Evolutionary conservation across 164 flowering plant species (phyloP).

Genomic region (Vitis labrusca): DNA sequence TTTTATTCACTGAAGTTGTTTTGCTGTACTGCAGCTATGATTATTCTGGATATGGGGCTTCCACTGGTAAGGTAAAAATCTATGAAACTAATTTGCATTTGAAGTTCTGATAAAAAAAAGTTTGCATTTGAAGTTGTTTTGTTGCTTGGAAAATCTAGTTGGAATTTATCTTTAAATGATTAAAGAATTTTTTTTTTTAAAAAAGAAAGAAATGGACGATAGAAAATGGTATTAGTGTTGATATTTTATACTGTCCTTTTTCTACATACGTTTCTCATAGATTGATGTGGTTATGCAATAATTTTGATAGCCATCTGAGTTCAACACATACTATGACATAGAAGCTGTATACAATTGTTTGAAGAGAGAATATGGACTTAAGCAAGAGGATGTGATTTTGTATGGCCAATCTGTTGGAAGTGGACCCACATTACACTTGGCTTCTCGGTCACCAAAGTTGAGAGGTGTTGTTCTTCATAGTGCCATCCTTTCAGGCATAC

Average conservation of each 20-base stretch:
- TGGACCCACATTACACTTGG: constrained; percentile 90
- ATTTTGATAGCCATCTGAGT: constrained; percentile 68
- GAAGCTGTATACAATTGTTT: constrained; percentile 89
- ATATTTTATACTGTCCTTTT: neutral
- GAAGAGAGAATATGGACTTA: constrained; percentile 71
- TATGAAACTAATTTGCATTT: neutral
- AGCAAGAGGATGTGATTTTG: constrained; percentile 78
- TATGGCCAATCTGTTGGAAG: constrained; percentile 98
- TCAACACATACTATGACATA: constrained; percentile 89
- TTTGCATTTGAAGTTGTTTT: neutral
- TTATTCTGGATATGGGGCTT: constrained; percentile 94
- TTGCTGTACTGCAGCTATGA: constrained; percentile 66
- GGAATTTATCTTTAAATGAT: neutral
- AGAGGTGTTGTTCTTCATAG: constrained; percentile 92
- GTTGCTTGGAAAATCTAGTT: neutral
- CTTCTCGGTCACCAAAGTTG: constrained; percentile 54
- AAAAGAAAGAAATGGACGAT: no score
- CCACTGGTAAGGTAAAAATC: constrained; percentile 84
- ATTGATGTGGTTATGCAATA: constrained; percentile 1
- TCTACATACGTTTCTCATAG: neutral
- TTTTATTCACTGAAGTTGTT: constrained; percentile 7
- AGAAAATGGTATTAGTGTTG: no score
- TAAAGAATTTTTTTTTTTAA: no score
- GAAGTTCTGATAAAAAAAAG: neutral
- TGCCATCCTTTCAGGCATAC: constrained; percentile 88